Evolutionary conservation across 768 basidiomycete genomes (phyloP).

Genomic region (Floccularia luteovirens): DNA sequence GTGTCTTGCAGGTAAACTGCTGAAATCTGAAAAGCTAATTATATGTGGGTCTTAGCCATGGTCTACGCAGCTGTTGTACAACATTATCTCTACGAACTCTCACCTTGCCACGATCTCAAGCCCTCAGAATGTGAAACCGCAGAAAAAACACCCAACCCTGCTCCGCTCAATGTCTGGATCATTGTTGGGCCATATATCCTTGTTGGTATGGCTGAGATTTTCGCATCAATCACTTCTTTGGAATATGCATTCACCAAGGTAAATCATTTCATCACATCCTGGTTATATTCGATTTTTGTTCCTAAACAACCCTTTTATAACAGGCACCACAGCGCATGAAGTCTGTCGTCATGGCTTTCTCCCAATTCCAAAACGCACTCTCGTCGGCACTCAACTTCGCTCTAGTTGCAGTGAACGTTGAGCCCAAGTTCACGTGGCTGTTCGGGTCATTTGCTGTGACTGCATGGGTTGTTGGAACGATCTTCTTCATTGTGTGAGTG

Average conservation of each 20-base stretch:
- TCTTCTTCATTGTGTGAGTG: conserved; percentile 36
- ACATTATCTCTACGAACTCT: conserved; percentile 30
- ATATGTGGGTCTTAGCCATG: no score
- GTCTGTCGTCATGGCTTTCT: conserved; percentile 52
- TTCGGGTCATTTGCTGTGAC: conserved; percentile 39
- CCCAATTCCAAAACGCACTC: conserved; percentile 40
- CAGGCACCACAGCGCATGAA: conserved; percentile 60
- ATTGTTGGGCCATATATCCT: conserved; percentile 44
- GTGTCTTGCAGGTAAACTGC: no score
- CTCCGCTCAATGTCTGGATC: conserved; percentile 43
- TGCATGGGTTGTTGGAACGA: conserved; percentile 33
- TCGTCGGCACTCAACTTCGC: conserved; percentile 43
- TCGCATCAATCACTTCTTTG: conserved; percentile 51
- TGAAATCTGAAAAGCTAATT: no score
- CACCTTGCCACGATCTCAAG: conserved; percentile 35
- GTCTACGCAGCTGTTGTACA: conserved; percentile 42
- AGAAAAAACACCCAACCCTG: conserved; percentile 21
- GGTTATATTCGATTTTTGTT: conserved; percentile 20
- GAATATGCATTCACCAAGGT: conserved; percentile 55
- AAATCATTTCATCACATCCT: background rate
- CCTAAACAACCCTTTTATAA: no score
- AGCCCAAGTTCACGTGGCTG: conserved; percentile 37
- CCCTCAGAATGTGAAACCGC: conserved; percentile 30
- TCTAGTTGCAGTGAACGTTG: conserved; percentile 36
- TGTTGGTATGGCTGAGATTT: conserved; percentile 48